phyloP scores from a whole-genome alignment of 2,329 filamentous ascomycete genomes.

The Pseudogymnoascus sp. region DNA sequence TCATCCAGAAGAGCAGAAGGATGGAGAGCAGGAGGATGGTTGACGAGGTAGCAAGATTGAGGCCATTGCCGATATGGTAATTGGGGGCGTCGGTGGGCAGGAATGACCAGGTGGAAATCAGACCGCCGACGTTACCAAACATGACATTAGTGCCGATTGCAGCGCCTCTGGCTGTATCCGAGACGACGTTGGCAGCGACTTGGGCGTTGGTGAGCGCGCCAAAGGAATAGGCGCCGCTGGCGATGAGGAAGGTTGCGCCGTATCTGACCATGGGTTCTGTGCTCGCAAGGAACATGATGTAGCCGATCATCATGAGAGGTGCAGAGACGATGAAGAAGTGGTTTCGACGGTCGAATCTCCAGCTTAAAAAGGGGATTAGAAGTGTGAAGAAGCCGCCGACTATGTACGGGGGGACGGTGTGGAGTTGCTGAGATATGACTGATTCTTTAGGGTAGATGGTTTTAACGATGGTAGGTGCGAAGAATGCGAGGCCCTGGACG shows the following conservation, averaged over 20 bases:
- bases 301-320: conserved; percentile 62
- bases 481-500: conserved; percentile 63
- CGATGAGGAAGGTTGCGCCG: conserved; percentile 64
- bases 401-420: conserved; percentile 64
- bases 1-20: conserved; percentile 53
- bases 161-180: conserved; percentile 61
- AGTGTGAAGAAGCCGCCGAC: conserved; percentile 63
- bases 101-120: conserved; percentile 62
- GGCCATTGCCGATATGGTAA: conserved; percentile 64
- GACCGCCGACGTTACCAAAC: conserved; percentile 66
- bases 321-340: conserved; percentile 55
- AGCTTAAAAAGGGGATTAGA: conserved; percentile 54
- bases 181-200: conserved; percentile 63
- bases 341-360: conserved; percentile 52
- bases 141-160: conserved; percentile 65
- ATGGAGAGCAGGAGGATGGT: conserved; percentile 48
- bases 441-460: conserved; percentile 58
- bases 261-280: conserved; percentile 51
- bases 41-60: conserved; percentile 60
- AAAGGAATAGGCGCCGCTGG: conserved; percentile 56
- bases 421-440: conserved; percentile 59
- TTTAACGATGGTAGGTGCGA: conserved; percentile 57
- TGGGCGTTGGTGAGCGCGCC: conserved; percentile 63
- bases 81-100: conserved; percentile 57
- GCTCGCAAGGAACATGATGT: conserved; percentile 63